Evolutionary conservation across 164 flowering plant genomes (phyloP).

Genomic region (Houttuynia cordata): DNA sequence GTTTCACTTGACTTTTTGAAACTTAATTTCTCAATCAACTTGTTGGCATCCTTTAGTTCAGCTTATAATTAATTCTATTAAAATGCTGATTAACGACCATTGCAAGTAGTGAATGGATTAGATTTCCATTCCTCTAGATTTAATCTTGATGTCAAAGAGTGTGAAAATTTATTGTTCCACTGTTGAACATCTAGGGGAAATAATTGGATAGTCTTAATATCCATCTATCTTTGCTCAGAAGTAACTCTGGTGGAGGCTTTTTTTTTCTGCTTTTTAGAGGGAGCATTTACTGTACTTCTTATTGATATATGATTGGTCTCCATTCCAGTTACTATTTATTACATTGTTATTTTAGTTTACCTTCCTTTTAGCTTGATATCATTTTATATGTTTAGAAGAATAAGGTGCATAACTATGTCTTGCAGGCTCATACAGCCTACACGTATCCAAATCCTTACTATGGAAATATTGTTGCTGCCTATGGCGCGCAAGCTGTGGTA

Average conservation of each 20-base stretch:
- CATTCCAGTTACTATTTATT: too few species aligned
- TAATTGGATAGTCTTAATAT: background rate
- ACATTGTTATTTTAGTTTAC: too few species aligned
- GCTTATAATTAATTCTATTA: background rate
- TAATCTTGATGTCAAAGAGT: too few species aligned
- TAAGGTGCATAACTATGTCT: background rate
- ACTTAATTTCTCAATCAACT: background rate
- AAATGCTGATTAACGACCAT: background rate
- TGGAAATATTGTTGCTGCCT: constrained; percentile 78
- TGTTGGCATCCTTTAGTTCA: background rate
- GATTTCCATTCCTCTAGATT: too few species aligned
- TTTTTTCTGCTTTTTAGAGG: background rate
- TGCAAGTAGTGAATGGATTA: too few species aligned
- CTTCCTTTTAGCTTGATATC: too few species aligned
- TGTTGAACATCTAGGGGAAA: background rate
- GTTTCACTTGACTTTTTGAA: background rate
- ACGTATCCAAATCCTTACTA: constrained; percentile 91
- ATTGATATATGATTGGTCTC: too few species aligned
- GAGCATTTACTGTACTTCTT: background rate
- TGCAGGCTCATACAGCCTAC: constrained; percentile 60
- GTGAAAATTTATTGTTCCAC: background rate
- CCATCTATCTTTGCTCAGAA: background rate
- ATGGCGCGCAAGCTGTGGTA: constrained; percentile 89
- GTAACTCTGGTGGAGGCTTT: background rate
- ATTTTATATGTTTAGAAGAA: too few species aligned